Evolutionary conservation across 2,329 filamentous ascomycete species (phyloP).

Genomic region (Ceratocystis cacaofunesta): DNA sequence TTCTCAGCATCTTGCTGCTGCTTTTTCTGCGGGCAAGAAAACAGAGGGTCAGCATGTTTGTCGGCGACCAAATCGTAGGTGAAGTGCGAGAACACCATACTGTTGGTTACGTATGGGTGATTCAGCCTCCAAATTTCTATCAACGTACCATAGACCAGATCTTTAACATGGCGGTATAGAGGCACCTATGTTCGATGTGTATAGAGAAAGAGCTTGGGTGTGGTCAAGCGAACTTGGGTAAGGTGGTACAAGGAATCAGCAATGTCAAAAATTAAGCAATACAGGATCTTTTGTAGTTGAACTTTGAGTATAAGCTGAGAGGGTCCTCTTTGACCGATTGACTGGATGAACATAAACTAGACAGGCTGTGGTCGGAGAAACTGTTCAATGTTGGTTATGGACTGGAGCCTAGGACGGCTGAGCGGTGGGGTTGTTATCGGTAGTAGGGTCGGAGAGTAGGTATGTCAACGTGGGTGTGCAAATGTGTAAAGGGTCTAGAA

Average conservation of each 20-base stretch:
- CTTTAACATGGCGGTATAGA: slow-evolving; percentile 59
- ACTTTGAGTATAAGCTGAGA: neutral
- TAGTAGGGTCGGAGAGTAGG: too few species aligned
- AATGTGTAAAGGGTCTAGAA: too few species aligned
- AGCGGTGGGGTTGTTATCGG: too few species aligned
- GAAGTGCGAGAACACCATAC: slow-evolving; percentile 17
- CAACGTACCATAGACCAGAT: slow-evolving; percentile 91
- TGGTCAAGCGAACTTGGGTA: neutral
- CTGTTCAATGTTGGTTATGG: too few species aligned
- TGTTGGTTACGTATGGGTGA: too few species aligned
- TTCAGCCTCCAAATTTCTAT: neutral
- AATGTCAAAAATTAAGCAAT: neutral
- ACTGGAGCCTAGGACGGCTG: too few species aligned
- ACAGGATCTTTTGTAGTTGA: neutral
- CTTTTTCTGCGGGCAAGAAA: slow-evolving; percentile 53
- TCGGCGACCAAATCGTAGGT: neutral
- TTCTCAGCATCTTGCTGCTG: slow-evolving; percentile 91
- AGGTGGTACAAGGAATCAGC: neutral
- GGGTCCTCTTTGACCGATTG: too few species aligned
- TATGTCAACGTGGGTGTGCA: too few species aligned
- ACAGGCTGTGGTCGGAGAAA: too few species aligned
- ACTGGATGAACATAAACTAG: too few species aligned
- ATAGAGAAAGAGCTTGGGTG: neutral
- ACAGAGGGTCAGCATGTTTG: neutral
- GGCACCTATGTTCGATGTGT: neutral